Conservation (phyloP, 345 rosid species). For the Aegle marmelos region DNA sequence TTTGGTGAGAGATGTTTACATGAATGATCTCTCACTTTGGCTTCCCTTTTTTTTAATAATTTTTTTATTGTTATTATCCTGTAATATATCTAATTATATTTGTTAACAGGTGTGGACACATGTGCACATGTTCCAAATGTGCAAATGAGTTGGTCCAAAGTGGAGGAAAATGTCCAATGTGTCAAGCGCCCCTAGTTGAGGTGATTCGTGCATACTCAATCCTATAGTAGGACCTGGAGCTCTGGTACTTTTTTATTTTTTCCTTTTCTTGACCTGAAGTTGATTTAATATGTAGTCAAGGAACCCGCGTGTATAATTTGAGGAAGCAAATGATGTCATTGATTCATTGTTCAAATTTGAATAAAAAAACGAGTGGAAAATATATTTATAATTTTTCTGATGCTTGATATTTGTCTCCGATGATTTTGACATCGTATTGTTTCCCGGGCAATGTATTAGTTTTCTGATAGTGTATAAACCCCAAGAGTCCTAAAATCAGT, state of each 20-base stretch:
- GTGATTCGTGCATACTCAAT: conserved; percentile 84
- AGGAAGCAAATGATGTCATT: conserved; percentile 8
- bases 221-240: conserved; percentile 26
- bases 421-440: not conserved
- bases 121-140: conserved; percentile 87
- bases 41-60: not conserved
- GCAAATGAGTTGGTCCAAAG: conserved; percentile 67
- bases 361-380: conserved; percentile 23
- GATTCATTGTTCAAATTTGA: conserved; percentile 20
- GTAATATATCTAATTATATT: not conserved
- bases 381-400: not conserved
- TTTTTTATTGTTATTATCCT: not conserved
- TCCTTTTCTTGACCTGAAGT: conserved; percentile 1
- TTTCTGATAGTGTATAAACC: not conserved
- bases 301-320: conserved; percentile 14
- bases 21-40: not conserved
- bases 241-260: conserved; percentile 18
- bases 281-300: not conserved
- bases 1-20: not conserved
- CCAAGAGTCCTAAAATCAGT: too few species aligned
- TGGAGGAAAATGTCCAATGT: conserved; percentile 95
- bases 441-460: not conserved
- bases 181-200: conserved; percentile 82
- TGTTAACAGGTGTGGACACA: conserved; percentile 87
- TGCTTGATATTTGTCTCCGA: not conserved